Evolutionary conservation across 208 protist species (phyloP).

Genomic region (Balamuthia mandrillaris): DNA sequence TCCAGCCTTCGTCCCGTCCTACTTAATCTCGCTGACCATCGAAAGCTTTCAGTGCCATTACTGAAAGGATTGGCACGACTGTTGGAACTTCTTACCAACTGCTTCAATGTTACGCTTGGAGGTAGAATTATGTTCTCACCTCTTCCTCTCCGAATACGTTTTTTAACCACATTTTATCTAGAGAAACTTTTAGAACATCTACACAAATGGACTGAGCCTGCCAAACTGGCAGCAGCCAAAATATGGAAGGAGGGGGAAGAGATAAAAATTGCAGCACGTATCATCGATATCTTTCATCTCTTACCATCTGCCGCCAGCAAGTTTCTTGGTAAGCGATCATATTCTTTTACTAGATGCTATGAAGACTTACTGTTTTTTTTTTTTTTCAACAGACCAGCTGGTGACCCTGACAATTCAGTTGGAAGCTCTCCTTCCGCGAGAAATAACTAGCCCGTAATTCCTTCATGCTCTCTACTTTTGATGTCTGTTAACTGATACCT

Average conservation of each 20-base stretch:
- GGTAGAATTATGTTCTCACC: neutral
- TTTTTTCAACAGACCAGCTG: slow-evolving; percentile 8
- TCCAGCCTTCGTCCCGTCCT: slow-evolving; percentile 69
- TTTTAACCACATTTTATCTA: neutral
- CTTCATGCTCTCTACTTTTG: neutral
- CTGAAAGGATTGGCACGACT: slow-evolving; percentile 71
- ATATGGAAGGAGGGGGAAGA: slow-evolving; percentile 54
- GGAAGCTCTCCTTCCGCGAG: slow-evolving; percentile 47
- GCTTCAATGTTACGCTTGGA: slow-evolving; percentile 79
- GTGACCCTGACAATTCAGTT: slow-evolving; percentile 55
- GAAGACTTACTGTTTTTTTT: neutral
- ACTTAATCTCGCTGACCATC: slow-evolving; percentile 64
- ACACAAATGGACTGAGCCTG: slow-evolving; percentile 64
- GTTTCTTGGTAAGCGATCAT: slow-evolving; percentile 57
- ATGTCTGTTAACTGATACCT: neutral
- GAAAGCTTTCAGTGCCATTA: slow-evolving; percentile 67
- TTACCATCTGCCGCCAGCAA: slow-evolving; percentile 60
- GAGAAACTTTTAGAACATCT: slow-evolving; percentile 78
- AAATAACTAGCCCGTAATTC: slow-evolving; percentile 29
- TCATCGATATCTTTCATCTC: slow-evolving; percentile 78
- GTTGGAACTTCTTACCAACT: slow-evolving; percentile 70
- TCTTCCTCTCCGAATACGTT: neutral
- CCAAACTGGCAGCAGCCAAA: neutral
- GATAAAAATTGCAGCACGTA: slow-evolving; percentile 61
- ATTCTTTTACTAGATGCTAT: neutral